Base-by-base conservation (phyloP, 2,329 filamentous ascomycete genomes). In the Neopestalotiopsis rosae region DNA sequence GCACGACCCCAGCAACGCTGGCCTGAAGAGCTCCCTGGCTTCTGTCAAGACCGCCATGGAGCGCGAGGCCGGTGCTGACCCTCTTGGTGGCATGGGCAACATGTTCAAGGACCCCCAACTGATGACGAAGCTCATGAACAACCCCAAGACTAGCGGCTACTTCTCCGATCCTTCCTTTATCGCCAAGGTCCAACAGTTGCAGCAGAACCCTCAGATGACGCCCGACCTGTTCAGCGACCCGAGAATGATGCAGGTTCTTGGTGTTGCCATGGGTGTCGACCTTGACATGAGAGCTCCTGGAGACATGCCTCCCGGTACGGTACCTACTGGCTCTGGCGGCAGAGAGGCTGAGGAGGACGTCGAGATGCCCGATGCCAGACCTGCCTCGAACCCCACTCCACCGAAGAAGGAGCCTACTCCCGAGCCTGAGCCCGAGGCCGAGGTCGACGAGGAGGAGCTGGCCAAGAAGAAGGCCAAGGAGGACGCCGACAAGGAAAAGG, bases 41-140 rank as follows among this genome's bases (percentile, higher is more conserved):
- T 89, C 94, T 56, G 95, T 98, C 58, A 90, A 96, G 83, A 91
- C 94, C 76, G 95, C 95, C 28, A 95, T 99, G 81, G 91, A 97
- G 74, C 87, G 89, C 30, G 93, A 96, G 80, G 90, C 89, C 40
- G 75, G 72, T 73, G 84, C 84, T 66, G 91, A 95, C 76, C 91
- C 92, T 7, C 87, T 85, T 49, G 93, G 88, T 67, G 94, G 94
- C 61, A 85, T 99, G n/a, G 93, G 93, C 74, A 89, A 90, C 79
- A 95, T 99, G 88, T 98, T 99, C 87, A 95, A 90, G 79, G 97
- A 99, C 80, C 96, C 96, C 20, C 90, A 94, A 77, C 85, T 99
- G 74, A 87, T 97, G 72, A 88, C 94, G 80, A 99, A 99, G 86
- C 91, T 99, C 69, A 94, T 95, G 72, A 88, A 84, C 75, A 98